These are phyloP conservation scores for Vaccinium darrowii DNA, from an alignment of 148 eudicot species.

Conservation along the genomic window DNA sequence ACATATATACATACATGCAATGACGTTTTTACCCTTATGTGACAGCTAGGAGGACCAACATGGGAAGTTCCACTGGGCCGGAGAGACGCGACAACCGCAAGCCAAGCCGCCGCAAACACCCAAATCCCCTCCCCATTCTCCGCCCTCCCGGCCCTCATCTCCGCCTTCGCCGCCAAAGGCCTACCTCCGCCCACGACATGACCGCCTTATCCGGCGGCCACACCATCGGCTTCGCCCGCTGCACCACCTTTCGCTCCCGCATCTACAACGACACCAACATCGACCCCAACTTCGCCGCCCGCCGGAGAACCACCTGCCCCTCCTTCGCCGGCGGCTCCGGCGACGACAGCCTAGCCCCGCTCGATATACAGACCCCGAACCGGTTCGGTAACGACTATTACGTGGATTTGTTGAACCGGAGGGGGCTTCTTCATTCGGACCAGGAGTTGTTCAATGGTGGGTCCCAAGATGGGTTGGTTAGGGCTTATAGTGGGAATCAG, in stretches of 20 bases:
- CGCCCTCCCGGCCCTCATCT: slow-evolving; percentile 35
- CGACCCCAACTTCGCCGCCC: slow-evolving; percentile 35
- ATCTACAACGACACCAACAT: slow-evolving; percentile 53
- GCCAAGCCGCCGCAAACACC: slow-evolving; percentile 40
- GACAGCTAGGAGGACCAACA: slow-evolving; percentile 58
- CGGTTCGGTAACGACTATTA: slow-evolving; percentile 44
- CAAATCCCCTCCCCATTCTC: slow-evolving; percentile 50
- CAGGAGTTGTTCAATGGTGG: slow-evolving; percentile 57
- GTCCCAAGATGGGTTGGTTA: slow-evolving; percentile 36
- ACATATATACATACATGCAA: no score
- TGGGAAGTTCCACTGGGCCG: slow-evolving; percentile 57
- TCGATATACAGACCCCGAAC: slow-evolving; percentile 33
- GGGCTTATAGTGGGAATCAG: slow-evolving; percentile 26
- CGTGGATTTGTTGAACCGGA: slow-evolving; percentile 28
- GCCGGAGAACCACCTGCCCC: slow-evolving; percentile 37
- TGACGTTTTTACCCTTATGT: no score
- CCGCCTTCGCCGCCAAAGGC: slow-evolving; percentile 36
- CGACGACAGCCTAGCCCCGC: slow-evolving; percentile 42
- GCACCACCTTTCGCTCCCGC: slow-evolving; percentile 41
- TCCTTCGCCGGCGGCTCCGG: slow-evolving; percentile 17
- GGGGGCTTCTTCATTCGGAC: slow-evolving; percentile 54
- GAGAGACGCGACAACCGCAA: slow-evolving; percentile 57
- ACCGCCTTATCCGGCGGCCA: slow-evolving; percentile 61
- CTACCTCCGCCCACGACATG: slow-evolving; percentile 42
- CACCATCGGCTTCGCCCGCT: slow-evolving; percentile 53